These are phyloP conservation scores for Phytopythium aichiense DNA, from an alignment of 352 stramenopile genomes.

Conservation along the genomic window DNA sequence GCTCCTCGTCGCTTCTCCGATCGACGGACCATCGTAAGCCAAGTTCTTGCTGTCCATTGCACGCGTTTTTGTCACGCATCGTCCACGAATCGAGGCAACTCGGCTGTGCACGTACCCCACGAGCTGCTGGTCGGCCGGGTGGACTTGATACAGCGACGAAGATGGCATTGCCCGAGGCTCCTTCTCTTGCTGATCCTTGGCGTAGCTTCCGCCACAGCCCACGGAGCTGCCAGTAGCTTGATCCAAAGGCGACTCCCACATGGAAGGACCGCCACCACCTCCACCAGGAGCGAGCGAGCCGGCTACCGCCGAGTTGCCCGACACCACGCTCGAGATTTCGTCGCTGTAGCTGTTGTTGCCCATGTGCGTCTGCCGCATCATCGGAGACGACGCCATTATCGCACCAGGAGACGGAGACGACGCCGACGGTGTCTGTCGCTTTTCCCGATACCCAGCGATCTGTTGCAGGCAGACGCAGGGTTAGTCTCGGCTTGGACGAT, in stretches of 20 bases:
- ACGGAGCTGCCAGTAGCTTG: not conserved
- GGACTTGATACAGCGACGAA: constrained; percentile 2
- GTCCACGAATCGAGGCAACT: not conserved
- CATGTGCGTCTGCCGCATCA: constrained; percentile 14
- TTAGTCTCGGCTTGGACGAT: not conserved
- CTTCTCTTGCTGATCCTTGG: constrained; percentile 5
- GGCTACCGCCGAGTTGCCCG: constrained; percentile 19
- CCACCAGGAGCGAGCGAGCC: constrained; percentile 4
- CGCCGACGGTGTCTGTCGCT: constrained; percentile 29
- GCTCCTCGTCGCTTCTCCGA: not conserved
- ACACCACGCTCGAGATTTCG: constrained; percentile 30
- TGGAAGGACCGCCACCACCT: not conserved
- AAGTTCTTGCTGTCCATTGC: not conserved
- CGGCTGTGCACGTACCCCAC: not conserved
- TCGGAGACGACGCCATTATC: not conserved
- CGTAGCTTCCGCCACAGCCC: not conserved
- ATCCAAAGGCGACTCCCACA: not conserved
- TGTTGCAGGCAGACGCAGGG: constrained; percentile 22
- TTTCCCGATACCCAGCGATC: constrained; percentile 78
- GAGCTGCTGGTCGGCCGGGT: not conserved
- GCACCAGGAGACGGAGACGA: constrained; percentile 10
- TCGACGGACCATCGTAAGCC: not conserved
- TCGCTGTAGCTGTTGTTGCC: constrained; percentile 24
- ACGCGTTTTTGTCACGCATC: not conserved
- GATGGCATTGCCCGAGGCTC: not conserved